phyloP scores from a whole-genome alignment of 208 protist species.

The Trypanosoma caninum region DNA sequence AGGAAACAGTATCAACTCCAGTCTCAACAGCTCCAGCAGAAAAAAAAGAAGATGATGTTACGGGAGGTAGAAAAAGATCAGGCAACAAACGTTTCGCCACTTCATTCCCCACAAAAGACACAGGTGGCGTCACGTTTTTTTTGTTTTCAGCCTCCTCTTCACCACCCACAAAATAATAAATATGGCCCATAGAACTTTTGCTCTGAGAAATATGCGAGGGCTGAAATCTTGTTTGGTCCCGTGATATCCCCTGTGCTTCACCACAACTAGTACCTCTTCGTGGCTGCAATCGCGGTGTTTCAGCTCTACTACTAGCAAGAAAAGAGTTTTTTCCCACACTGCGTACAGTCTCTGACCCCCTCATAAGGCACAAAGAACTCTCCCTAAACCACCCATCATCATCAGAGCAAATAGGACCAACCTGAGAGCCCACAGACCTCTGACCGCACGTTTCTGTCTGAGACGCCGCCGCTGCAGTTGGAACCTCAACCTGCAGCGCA shows the following conservation, averaged over 20 bases:
- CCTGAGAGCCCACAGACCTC: constrained; percentile 1
- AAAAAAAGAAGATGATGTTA: neutral
- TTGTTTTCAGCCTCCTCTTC: neutral
- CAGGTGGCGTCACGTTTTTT: neutral
- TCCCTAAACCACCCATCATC: neutral
- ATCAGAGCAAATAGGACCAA: neutral
- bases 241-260: too few relatives aligned
- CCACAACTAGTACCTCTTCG: too few relatives aligned
- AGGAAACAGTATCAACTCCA: neutral
- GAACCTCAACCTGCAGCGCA: constrained; percentile 6
- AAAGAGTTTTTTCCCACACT: neutral
- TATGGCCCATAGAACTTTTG: neutral
- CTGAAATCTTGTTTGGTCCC: too few relatives aligned
- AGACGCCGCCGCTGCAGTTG: neutral
- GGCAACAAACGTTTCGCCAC: neutral
- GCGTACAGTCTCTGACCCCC: neutral
- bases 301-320: neutral
- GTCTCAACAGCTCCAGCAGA: too few relatives aligned
- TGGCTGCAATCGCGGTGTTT: neutral
- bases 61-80: neutral
- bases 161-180: constrained; percentile 5
- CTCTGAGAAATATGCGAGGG: neutral
- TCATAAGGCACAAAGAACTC: neutral
- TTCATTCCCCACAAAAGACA: neutral
- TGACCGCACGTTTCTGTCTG: constrained; percentile 7